Conservation (phyloP, 257 asterid genomes). For the Scutellaria baicalensis region DNA sequence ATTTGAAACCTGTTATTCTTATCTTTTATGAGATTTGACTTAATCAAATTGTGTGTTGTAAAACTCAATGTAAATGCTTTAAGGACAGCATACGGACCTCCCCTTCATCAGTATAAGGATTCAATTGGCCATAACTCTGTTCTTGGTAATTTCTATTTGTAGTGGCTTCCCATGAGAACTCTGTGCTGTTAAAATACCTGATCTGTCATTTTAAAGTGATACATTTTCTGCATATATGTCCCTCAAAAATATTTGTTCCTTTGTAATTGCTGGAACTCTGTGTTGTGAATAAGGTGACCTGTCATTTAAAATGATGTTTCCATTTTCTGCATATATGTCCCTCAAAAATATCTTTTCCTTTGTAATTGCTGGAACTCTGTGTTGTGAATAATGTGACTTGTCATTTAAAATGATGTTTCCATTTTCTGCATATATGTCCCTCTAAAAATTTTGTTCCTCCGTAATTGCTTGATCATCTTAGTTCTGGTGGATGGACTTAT, state of each 20-base stretch:
- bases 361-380: background rate
- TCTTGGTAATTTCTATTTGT: background rate
- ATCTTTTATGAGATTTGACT: background rate
- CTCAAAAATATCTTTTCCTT: background rate
- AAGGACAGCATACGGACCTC: background rate
- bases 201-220: background rate
- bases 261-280: background rate
- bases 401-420: background rate
- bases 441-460: background rate
- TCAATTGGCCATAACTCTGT: background rate
- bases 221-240: background rate
- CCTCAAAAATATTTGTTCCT: background rate
- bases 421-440: background rate
- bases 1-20: background rate
- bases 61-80: background rate
- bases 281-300: background rate
- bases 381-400: background rate
- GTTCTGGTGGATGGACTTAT: background rate
- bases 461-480: background rate
- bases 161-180: constrained; percentile 1
- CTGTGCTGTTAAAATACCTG: background rate
- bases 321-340: background rate
- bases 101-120: background rate
- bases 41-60: background rate
- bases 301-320: background rate